Percentiles rank a stretch among this genome's conserved stretches.
Conservation (phyloP, 2,329 filamentous ascomycete species). For the Cladorrhinum sp. region DNA sequence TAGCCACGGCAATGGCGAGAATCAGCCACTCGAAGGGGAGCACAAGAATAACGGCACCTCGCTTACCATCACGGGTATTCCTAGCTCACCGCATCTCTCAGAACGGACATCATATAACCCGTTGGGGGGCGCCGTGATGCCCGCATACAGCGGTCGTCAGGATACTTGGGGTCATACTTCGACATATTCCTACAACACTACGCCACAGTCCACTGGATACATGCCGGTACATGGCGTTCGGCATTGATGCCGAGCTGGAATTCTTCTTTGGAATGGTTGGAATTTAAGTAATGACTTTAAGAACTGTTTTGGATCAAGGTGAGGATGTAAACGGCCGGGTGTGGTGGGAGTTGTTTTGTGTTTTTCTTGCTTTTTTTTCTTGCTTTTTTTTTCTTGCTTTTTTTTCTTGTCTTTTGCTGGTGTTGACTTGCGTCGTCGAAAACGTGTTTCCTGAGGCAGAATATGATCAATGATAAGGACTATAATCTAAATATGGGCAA, state of each 20-base stretch:
- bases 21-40: not conserved
- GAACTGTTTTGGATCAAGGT: no score
- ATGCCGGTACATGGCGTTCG: not conserved
- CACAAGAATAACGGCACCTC: not conserved
- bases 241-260: not conserved
- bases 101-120: not conserved
- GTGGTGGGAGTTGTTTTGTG: no score
- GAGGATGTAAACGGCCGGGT: no score
- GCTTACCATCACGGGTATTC: not conserved
- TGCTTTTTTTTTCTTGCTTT: no score
- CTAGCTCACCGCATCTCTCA: not conserved
- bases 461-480: no score
- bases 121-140: not conserved
- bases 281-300: no score
- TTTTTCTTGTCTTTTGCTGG: no score
- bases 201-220: not conserved
- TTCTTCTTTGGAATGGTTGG: no score
- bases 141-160: not conserved
- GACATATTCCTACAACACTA: not conserved
- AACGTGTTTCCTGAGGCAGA: no score
- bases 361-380: no score
- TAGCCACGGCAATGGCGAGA: not conserved
- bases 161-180: not conserved
- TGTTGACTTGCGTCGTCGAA: no score
- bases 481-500: no score